Base-by-base conservation (phyloP, 352 stramenopile genomes). In the Globisporangium mamillatum region DNA sequence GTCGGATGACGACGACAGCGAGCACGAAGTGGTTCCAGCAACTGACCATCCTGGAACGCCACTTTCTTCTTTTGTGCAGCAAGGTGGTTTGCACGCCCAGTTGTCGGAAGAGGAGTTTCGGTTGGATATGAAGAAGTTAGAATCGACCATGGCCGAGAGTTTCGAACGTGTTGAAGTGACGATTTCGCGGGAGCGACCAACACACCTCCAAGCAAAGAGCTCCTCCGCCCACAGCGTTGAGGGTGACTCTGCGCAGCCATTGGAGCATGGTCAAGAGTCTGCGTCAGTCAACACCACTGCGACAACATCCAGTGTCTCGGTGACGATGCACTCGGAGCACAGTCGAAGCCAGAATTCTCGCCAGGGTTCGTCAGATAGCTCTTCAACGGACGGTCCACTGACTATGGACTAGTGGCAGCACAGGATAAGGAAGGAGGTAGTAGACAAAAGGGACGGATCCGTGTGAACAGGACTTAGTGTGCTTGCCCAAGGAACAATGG, bases 21-120 rank as follows among this genome's bases (percentile, higher is more conserved):
- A 78, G 1, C 67, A 78, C 27, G 62, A 75, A 67, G 36, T 29
- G 29, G 29, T 18, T 74, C 66, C 6, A 66, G 55, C 9, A 71
- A 89, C 50, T 60, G 77, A 75, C 41, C 71, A 72, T 24, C 44
- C 67, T 25, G 89, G 89, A 22, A 96, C 89, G 5, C 89, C 89
- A 29, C 68, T 96, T 20, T 90, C 85, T 10, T 96, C 89, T 1
- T 96, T 93, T 65, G 82, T 96, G 41, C 82, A 93, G 38, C 91
- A 90, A 38, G 89, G 88, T 25, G 71, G 79, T 24, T 67, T 93
- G 46, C 83, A 92, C 54, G 22, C 68, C 22, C 56, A 74, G 56
- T 22, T 81, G 67, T 67, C 74, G 73, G 34, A 73, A 77, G 63
- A 78, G 67, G 24, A 91, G 70, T 66, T 93, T 73, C 84, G 84